A percentile compares a stretch with the other conserved stretches of the same genome.
Evolutionary conservation across 2,329 filamentous ascomycete species (phyloP).

Genomic region (Fusarium sp.): DNA sequence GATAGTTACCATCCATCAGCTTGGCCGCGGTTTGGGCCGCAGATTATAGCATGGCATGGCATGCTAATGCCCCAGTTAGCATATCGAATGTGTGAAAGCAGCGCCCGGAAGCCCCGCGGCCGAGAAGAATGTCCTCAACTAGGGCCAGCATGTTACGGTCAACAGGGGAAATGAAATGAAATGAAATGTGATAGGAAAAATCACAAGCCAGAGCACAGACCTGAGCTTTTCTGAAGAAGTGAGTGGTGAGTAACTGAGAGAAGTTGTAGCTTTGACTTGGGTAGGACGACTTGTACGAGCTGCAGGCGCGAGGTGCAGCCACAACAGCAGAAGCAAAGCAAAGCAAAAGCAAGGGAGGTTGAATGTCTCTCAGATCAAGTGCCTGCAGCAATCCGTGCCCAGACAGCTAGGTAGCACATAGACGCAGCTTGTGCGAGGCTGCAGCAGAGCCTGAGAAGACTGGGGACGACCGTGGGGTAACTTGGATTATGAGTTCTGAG

Average conservation of each 20-base stretch:
- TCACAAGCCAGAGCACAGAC: conserved; percentile 16
- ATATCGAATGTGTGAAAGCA: conserved; percentile 28
- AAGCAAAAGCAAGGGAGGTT: conserved; percentile 20
- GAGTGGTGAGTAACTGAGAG: conserved; percentile 6
- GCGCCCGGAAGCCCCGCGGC: conserved; percentile 34
- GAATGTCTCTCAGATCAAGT: conserved; percentile 32
- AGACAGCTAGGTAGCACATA: conserved; percentile 12
- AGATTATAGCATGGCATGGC: conserved; percentile 34
- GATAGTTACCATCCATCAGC: conserved; percentile 35
- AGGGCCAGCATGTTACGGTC: conserved; percentile 25
- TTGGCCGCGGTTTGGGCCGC: conserved; percentile 45
- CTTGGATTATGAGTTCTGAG: conserved; percentile 33
- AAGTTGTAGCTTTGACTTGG: conserved; percentile 12
- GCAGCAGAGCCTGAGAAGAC: conserved; percentile 29
- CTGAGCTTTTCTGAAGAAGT: conserved; percentile 9
- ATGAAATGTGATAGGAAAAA: conserved; percentile 25
- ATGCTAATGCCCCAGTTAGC: conserved; percentile 24
- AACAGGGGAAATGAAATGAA: conserved; percentile 30
- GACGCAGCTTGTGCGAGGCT: conserved; percentile 27
- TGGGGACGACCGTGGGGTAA: conserved; percentile 23
- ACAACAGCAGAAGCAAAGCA: conserved; percentile 1
- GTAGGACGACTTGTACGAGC: conserved; percentile 46
- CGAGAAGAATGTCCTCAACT: conserved; percentile 26
- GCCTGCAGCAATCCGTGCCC: conserved; percentile 29
- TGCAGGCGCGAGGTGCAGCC: conserved; percentile 29